These are phyloP conservation scores for Anthracocystis walkeri DNA, from an alignment of 1,284 basidiomycete genomes.

Conservation along the genomic window DNA sequence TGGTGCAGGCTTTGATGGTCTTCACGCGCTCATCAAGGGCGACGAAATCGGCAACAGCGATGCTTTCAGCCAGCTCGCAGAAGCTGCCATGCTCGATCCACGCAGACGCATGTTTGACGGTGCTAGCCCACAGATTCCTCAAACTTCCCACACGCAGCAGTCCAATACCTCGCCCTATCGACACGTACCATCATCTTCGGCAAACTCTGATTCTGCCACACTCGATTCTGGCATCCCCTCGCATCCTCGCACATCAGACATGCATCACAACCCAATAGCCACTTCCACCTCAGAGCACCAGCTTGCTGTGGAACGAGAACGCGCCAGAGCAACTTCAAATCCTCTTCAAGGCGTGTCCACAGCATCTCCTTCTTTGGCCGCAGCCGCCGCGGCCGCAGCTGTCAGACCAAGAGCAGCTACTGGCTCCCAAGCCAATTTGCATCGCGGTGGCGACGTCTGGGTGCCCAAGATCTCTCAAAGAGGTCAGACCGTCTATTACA, in stretches of 20 bases:
- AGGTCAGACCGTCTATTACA: conserved; percentile 89
- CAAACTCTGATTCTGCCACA: conserved; percentile 4
- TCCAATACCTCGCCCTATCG: conserved; percentile 20
- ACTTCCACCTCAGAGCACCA: conserved; percentile 20
- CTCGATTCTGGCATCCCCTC: conserved; percentile 7
- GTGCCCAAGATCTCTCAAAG: conserved; percentile 70
- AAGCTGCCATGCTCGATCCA: conserved; percentile 55
- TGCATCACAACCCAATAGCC: not conserved
- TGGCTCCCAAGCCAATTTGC: conserved; percentile 19
- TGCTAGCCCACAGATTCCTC: conserved; percentile 15
- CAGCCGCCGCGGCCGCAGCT: conserved; percentile 20
- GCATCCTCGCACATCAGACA: conserved; percentile 12
- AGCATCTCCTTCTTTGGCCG: conserved; percentile 21
- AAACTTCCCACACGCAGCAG: conserved; percentile 10
- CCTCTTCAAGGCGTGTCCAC: conserved; percentile 10
- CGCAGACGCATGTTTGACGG: conserved; percentile 30
- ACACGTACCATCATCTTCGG: not conserved
- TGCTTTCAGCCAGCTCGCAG: conserved; percentile 62
- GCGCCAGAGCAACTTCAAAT: conserved; percentile 35
- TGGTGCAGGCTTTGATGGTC: conserved; percentile 50
- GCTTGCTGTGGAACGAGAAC: conserved; percentile 31
- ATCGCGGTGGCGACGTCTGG: conserved; percentile 69
- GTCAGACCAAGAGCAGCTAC: conserved; percentile 51
- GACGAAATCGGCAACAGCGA: conserved; percentile 47
- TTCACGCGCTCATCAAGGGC: conserved; percentile 51